Percentiles rank a stretch among this genome's conserved stretches.
These are phyloP conservation scores for Phytophthora europaea DNA, from an alignment of 352 stramenopile species.

Conservation along the genomic window DNA sequence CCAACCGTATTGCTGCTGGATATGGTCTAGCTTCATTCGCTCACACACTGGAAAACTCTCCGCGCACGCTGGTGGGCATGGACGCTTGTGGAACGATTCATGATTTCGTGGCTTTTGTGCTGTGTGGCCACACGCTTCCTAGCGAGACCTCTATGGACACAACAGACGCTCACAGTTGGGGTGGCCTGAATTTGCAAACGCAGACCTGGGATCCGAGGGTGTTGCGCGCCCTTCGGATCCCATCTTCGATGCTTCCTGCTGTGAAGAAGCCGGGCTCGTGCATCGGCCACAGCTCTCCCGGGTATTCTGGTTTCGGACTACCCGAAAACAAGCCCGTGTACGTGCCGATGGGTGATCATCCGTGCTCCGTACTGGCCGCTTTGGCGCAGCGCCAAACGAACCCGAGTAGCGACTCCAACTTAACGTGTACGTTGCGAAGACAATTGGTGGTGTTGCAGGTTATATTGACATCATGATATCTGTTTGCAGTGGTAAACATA, in stretches of 20 bases:
- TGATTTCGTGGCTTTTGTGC: slow-evolving; percentile 77
- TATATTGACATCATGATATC: slow-evolving; percentile 15
- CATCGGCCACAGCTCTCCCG: slow-evolving; percentile 45
- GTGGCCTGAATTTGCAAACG: slow-evolving; percentile 56
- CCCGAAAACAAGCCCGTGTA: slow-evolving; percentile 49
- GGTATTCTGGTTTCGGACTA: slow-evolving; percentile 42
- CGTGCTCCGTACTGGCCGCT: slow-evolving; percentile 73
- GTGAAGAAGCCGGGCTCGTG: slow-evolving; percentile 63
- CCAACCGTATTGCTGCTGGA: slow-evolving; percentile 58
- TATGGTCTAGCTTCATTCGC: slow-evolving; percentile 82
- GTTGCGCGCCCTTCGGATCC: slow-evolving; percentile 68
- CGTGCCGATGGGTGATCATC: slow-evolving; percentile 84
- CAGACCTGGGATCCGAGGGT: slow-evolving; percentile 56
- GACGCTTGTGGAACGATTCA: slow-evolving; percentile 86
- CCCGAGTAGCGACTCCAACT: slow-evolving; percentile 35
- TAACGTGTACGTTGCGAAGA: slow-evolving; percentile 52
- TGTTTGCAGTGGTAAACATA: slow-evolving; percentile 77
- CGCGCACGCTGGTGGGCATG: slow-evolving; percentile 51
- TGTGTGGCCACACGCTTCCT: slow-evolving; percentile 63
- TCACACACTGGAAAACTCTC: slow-evolving; percentile 52
- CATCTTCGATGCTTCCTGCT: slow-evolving; percentile 63
- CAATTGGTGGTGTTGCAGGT: neutral
- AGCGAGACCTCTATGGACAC: slow-evolving; percentile 68
- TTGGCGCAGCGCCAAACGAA: slow-evolving; percentile 42
- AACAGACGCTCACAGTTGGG: slow-evolving; percentile 85